phyloP scores from a whole-genome alignment of 169 alveolate genomes.

The Babesia ovis region DNA sequence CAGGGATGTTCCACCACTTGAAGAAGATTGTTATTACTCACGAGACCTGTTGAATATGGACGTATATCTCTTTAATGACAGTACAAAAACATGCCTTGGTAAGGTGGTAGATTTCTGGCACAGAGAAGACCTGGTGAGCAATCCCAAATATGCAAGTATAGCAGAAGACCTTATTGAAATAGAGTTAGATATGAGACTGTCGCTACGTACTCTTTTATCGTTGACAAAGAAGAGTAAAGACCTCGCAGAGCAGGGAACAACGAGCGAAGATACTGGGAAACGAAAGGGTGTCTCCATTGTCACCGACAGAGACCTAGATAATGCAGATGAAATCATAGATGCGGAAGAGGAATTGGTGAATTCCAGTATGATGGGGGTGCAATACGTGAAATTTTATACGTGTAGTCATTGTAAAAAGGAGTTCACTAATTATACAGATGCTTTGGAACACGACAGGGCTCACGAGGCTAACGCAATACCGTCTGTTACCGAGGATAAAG shows the following conservation, averaged over 20 bases:
- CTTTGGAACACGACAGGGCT: conserved; percentile 50
- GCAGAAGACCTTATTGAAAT: conserved; percentile 62
- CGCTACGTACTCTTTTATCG: conserved; percentile 28
- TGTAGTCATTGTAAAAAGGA: conserved; percentile 48
- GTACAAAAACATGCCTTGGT: conserved; percentile 49
- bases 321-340: conserved; percentile 52
- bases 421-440: conserved; percentile 44
- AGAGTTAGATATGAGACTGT: conserved; percentile 53
- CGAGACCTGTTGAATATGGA: conserved; percentile 37
- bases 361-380: conserved; percentile 39
- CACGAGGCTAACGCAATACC: conserved; percentile 28
- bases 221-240: conserved; percentile 18
- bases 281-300: conserved; percentile 27
- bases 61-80: conserved; percentile 52
- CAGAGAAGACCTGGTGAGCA: conserved; percentile 45
- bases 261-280: not conserved
- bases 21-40: conserved; percentile 59
- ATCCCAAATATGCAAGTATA: conserved; percentile 22
- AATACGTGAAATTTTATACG: conserved; percentile 44
- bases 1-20: conserved; percentile 50
- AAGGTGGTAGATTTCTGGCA: conserved; percentile 52
- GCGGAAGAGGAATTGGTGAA: conserved; percentile 47
- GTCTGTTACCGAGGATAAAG: not conserved
- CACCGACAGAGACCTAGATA: conserved; percentile 56
- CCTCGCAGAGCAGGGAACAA: not conserved